These are phyloP conservation scores for Apiospora malaysiana DNA, from an alignment of 2,329 filamentous ascomycete genomes.

Conservation along the genomic window DNA sequence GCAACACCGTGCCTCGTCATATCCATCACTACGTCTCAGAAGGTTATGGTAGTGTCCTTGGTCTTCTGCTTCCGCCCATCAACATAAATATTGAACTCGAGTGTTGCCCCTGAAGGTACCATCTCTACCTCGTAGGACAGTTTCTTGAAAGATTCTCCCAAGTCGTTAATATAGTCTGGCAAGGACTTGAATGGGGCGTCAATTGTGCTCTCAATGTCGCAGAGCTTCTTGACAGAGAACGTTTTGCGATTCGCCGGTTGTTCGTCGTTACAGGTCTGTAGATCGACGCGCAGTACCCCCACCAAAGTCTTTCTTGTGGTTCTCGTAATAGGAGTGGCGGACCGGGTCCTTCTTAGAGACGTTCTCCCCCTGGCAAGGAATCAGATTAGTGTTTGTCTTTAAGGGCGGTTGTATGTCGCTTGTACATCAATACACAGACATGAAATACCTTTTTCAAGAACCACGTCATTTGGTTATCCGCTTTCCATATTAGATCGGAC, in stretches of 20 bases:
- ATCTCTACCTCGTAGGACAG: conserved; percentile 5
- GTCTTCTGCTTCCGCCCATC: no score
- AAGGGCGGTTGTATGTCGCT: no score
- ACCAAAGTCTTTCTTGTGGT: no score
- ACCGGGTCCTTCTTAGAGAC: conserved; percentile 1
- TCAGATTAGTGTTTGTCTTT: background rate
- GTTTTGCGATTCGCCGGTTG: no score
- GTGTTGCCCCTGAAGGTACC: conserved; percentile 7
- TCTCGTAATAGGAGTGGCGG: background rate
- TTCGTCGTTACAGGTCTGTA: background rate
- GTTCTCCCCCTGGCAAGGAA: background rate
- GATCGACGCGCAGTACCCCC: no score
- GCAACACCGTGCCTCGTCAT: no score
- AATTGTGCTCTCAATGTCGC: background rate
- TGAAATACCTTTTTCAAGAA: conserved; percentile 12
- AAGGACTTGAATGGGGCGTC: background rate
- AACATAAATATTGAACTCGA: background rate
- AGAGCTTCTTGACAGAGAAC: background rate
- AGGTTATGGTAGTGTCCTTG: no score
- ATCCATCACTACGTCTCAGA: no score
- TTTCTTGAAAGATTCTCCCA: background rate
- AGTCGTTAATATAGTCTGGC: background rate
- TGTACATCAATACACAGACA: background rate
- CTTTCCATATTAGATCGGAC: background rate
- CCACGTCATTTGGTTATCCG: conserved; percentile 16